A percentile compares a stretch with the other conserved stretches of the same genome.
These are phyloP conservation scores for Penicillium sp. DNA, from an alignment of 2,329 filamentous ascomycete species.

Conservation along the genomic window DNA sequence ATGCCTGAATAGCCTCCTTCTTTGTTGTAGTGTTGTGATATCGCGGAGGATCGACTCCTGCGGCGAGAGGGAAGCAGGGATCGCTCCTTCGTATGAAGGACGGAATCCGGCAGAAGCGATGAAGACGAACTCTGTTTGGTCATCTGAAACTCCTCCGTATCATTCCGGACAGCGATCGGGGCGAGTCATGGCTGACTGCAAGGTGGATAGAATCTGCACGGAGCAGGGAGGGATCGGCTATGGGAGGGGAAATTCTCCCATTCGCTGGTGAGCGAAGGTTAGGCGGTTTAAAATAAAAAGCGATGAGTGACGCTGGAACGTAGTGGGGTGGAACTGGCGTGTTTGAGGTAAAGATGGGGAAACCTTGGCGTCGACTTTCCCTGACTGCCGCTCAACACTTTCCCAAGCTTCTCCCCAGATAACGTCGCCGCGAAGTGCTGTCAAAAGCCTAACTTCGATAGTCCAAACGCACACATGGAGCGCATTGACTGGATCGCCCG, in stretches of 20 bases:
- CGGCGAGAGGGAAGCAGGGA: background rate
- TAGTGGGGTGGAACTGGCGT: constrained; percentile 26
- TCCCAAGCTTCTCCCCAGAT: background rate
- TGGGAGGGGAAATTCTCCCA: constrained; percentile 21
- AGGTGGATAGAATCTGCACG: constrained; percentile 11
- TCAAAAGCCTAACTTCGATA: too few species aligned
- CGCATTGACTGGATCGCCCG: background rate
- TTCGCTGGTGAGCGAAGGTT: constrained; percentile 15
- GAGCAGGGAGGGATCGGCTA: constrained; percentile 4
- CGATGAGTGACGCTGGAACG: background rate
- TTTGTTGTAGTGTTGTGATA: background rate
- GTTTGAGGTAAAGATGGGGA: constrained; percentile 40
- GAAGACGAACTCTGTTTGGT: background rate
- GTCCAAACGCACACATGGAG: background rate
- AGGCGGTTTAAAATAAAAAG: constrained; percentile 14
- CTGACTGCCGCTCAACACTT: constrained; percentile 2
- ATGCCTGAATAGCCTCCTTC: background rate
- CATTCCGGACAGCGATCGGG: constrained; percentile 12
- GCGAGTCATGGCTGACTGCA: constrained; percentile 14
- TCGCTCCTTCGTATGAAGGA: background rate
- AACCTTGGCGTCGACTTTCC: constrained; percentile 17
- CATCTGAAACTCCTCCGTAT: constrained; percentile 3
- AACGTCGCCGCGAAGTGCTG: too few species aligned
- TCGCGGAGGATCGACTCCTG: background rate
- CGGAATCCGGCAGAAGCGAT: background rate